Percentiles rank a stretch among this genome's conserved stretches.
Evolutionary conservation across 441 rosid genomes (phyloP).

Genomic region (Brassica balearica): DNA sequence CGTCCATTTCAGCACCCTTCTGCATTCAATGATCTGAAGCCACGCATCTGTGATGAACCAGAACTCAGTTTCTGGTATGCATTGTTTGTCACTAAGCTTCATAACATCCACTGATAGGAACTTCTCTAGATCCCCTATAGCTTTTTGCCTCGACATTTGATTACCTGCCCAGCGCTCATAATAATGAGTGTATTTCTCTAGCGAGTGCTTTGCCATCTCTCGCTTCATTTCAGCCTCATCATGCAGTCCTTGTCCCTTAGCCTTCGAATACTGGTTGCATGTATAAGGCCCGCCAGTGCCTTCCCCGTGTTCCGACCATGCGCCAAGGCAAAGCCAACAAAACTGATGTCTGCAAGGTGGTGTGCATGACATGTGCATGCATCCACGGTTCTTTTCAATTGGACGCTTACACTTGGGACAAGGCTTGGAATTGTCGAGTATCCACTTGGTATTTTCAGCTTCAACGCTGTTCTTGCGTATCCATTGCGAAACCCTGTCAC

Average conservation of each 20-base stretch:
- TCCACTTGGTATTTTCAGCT: slow-evolving; percentile 14
- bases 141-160: slow-evolving; percentile 27
- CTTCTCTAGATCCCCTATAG: background rate
- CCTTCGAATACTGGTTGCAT: slow-evolving; percentile 15
- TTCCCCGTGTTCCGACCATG: background rate
- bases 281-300: background rate
- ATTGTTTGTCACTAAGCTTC: background rate
- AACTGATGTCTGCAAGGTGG: slow-evolving; percentile 8
- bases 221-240: slow-evolving; percentile 40
- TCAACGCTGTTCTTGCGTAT: slow-evolving; percentile 5
- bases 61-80: background rate
- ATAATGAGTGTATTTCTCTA: slow-evolving; percentile 70
- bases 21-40: slow-evolving; percentile 25
- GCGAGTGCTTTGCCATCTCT: slow-evolving; percentile 54
- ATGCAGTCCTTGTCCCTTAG: background rate
- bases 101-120: background rate
- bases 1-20: slow-evolving; percentile 16
- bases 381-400: slow-evolving; percentile 18
- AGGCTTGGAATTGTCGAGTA: slow-evolving; percentile 9
- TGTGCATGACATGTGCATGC: slow-evolving; percentile 23
- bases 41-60: slow-evolving; percentile 13
- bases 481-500: slow-evolving; percentile 4
- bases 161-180: slow-evolving; percentile 80
- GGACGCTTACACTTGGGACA: slow-evolving; percentile 25
- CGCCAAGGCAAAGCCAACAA: slow-evolving; percentile 21